Evolutionary conservation across 1,284 basidiomycete genomes (phyloP), one percentile per base, ranked within the genome.

Genomic region (Heterobasidion irregulare): DNA sequence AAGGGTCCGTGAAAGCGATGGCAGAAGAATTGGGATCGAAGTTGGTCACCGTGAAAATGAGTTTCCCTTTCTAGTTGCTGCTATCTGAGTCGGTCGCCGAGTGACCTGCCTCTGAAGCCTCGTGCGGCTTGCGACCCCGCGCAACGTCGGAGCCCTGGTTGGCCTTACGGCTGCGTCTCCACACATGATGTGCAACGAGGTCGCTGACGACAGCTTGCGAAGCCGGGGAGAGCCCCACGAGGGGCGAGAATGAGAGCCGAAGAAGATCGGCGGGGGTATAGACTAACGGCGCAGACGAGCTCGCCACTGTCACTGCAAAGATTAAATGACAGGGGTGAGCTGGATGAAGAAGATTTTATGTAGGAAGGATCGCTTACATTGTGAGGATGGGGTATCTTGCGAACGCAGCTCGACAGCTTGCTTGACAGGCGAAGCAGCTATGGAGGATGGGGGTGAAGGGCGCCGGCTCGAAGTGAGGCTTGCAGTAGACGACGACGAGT

Each of bases 121-220:
- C 26, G 26, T 6, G 26, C 26, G 26, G 6, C 26, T 26, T 26
- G 26, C 26, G 26, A 26, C 26, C 26, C 26, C 4, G 26, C 26
- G 26, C 26, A 26, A 5, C 26, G 26, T 26, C 26, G 26, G 26
- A 26, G 26, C 26, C 26, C 26, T 26, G 26, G 26, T 26, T 26
- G 4, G 26, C 26, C 26, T 26, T 26, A 5, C 26, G 26, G 26
- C 26, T 26, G 26, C 61, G 61, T 6, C 60, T 61, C 59, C 60
- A 62, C 19, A 62, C 56, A 35, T 58, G 49, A 38, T 59, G 61
- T 26, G 60, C 60, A 15, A 59, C 53, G 10, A 57, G 56, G 47
- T 62, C 57, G 36, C 59, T 52, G 34, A 62, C 50, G 8, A 55
- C 34, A 7, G 47, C 41, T 8, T 53, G 56, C 12, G 60, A 43